Evolutionary conservation across 352 stramenopile genomes (phyloP).

Genomic region (Phytophthora tentaculata): DNA sequence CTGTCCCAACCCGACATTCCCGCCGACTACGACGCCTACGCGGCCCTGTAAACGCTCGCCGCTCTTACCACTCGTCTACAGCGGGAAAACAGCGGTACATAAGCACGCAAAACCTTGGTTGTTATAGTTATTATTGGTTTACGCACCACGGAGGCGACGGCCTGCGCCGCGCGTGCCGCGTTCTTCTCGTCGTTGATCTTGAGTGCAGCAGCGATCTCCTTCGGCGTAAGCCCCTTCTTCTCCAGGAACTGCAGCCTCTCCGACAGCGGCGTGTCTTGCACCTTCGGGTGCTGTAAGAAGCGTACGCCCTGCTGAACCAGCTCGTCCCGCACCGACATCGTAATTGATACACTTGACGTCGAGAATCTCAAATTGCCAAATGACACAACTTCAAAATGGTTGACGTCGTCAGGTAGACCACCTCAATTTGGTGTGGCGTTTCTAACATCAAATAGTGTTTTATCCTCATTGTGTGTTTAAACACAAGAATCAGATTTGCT

Average conservation of each 20-base stretch:
- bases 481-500: slow-evolving; percentile 6
- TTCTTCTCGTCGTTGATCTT: slow-evolving; percentile 77
- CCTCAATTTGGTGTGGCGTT: slow-evolving; percentile 1
- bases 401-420: slow-evolving; percentile 4
- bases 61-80: slow-evolving; percentile 59
- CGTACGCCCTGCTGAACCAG: slow-evolving; percentile 76
- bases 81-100: slow-evolving; percentile 10
- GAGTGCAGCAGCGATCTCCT: slow-evolving; percentile 70
- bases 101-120: background rate
- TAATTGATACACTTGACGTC: background rate
- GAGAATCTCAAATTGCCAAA: slow-evolving; percentile 11
- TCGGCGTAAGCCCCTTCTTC: slow-evolving; percentile 76
- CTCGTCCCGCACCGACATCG: slow-evolving; percentile 58
- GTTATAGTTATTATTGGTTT: background rate
- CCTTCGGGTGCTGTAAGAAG: slow-evolving; percentile 79
- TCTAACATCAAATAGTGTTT: background rate
- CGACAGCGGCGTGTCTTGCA: slow-evolving; percentile 78
- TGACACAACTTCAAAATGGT: slow-evolving; percentile 23
- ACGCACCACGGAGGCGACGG: slow-evolving; percentile 65
- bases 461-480: background rate
- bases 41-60: slow-evolving; percentile 62
- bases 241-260: slow-evolving; percentile 75
- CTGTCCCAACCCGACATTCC: slow-evolving; percentile 63
- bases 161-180: slow-evolving; percentile 50
- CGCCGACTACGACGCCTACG: slow-evolving; percentile 67